Conservation (phyloP, 495 filamentous ascomycete genomes). For the Xylaria palmicola region DNA sequence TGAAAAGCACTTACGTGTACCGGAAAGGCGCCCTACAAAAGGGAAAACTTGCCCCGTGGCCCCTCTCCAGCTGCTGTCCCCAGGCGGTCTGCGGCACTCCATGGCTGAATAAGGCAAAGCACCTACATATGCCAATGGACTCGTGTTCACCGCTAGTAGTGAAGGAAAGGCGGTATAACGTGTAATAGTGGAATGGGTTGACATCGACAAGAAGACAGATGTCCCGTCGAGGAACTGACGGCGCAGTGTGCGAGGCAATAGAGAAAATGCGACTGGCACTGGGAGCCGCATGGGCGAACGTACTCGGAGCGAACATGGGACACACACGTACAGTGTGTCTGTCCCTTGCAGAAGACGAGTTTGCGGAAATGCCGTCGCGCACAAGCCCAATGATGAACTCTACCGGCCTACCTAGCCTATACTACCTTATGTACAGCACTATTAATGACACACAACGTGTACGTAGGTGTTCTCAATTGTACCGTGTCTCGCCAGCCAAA, state of each 20-base stretch:
- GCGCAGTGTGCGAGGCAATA: not conserved
- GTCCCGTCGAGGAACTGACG: not conserved
- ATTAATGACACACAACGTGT: no score
- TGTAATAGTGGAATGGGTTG: constrained; percentile 1
- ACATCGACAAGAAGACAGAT: not conserved
- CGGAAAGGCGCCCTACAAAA: constrained; percentile 6
- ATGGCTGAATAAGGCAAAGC: constrained; percentile 19
- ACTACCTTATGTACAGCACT: not conserved
- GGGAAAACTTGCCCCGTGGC: constrained; percentile 14
- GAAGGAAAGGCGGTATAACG: constrained; percentile 15
- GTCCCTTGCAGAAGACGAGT: not conserved
- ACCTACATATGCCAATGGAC: constrained; percentile 14
- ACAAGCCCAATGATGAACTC: constrained; percentile 1
- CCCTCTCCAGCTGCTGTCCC: constrained; percentile 12
- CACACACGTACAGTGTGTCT: not conserved
- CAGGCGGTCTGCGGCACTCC: constrained; percentile 17
- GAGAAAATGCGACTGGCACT: not conserved
- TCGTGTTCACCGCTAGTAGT: constrained; percentile 12
- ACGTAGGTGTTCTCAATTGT: no score
- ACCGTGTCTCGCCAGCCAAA: no score
- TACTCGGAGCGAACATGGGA: not conserved
- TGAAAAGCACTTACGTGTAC: constrained; percentile 12
- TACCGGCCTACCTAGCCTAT: not conserved
- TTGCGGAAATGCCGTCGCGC: constrained; percentile 13
- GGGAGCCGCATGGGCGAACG: not conserved